Conservation (phyloP, 495 filamentous ascomycete species). For the Trichodelitschia bisporula region DNA sequence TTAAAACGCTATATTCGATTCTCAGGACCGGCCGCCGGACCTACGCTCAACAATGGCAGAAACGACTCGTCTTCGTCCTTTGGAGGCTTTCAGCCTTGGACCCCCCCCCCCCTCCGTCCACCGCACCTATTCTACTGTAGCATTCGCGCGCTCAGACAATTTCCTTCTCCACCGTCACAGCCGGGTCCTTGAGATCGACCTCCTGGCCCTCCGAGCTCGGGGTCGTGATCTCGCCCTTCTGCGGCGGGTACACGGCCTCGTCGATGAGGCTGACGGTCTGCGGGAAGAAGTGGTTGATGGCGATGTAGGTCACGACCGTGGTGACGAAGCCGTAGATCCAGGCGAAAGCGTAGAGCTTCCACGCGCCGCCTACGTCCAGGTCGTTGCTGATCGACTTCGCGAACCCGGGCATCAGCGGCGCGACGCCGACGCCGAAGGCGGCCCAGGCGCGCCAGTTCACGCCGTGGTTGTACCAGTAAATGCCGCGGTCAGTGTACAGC, state of each 20-base stretch:
- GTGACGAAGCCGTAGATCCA: slow-evolving; percentile 18
- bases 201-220: slow-evolving; percentile 7
- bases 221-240: slow-evolving; percentile 14
- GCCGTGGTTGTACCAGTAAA: slow-evolving; percentile 21
- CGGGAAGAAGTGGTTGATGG: slow-evolving; percentile 17
- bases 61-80: too few species aligned
- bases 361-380: slow-evolving; percentile 16
- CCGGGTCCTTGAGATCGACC: too few species aligned
- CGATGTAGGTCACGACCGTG: slow-evolving; percentile 15
- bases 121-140: too few species aligned
- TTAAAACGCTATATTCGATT: too few species aligned
- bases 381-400: slow-evolving; percentile 11
- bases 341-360: slow-evolving; percentile 18
- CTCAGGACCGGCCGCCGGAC: too few species aligned
- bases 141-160: too few species aligned
- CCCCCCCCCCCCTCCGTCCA: too few species aligned
- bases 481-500: slow-evolving; percentile 17
- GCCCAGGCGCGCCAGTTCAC: slow-evolving; percentile 18
- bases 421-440: slow-evolving; percentile 18
- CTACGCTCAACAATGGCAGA: too few species aligned
- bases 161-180: too few species aligned
- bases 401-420: slow-evolving; percentile 20
- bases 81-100: too few species aligned
- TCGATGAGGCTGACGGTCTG: slow-evolving; percentile 14
- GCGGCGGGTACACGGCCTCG: slow-evolving; percentile 17